These are phyloP conservation scores for Gigaspora rosea DNA, from an alignment of 192 early-diverging fungal genomes.

Conservation along the genomic window DNA sequence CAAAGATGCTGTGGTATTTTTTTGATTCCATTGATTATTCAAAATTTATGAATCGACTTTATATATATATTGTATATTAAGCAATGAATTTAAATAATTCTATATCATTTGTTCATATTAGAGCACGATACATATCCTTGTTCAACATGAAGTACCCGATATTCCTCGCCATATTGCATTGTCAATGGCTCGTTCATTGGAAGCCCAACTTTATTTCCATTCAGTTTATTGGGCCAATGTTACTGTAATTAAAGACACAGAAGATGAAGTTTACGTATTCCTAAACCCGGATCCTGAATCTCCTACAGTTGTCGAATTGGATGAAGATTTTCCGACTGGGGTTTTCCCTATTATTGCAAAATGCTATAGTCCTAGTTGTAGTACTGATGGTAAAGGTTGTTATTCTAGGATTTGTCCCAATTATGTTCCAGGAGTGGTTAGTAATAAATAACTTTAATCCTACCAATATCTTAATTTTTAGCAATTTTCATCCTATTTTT, in stretches of 20 bases:
- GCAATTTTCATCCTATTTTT: background rate
- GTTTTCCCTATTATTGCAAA: conserved; percentile 31
- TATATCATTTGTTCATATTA: background rate
- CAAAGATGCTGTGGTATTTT: conserved; percentile 27
- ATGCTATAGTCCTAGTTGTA: conserved; percentile 30
- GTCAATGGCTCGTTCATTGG: conserved; percentile 30
- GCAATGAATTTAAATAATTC: background rate
- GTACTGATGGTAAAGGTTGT: conserved; percentile 32
- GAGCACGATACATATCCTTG: conserved; percentile 16
- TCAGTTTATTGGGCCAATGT: conserved; percentile 25
- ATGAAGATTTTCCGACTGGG: conserved; percentile 35
- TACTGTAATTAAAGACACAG: conserved; percentile 7
- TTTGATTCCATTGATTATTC: background rate
- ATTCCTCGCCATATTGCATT: conserved; percentile 13
- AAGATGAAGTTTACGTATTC: conserved; percentile 30
- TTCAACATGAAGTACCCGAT: background rate
- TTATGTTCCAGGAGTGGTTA: conserved; percentile 31
- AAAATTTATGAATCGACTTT: background rate
- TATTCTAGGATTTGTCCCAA: conserved; percentile 31
- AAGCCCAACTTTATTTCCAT: conserved; percentile 33
- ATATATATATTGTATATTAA: no score
- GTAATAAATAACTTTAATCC: background rate
- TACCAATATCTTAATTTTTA: background rate
- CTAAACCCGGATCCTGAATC: conserved; percentile 19
- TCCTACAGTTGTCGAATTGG: conserved; percentile 5